phyloP scores from a whole-genome alignment of 495 filamentous ascomycete species.

The Talaromyces wortmannii region DNA sequence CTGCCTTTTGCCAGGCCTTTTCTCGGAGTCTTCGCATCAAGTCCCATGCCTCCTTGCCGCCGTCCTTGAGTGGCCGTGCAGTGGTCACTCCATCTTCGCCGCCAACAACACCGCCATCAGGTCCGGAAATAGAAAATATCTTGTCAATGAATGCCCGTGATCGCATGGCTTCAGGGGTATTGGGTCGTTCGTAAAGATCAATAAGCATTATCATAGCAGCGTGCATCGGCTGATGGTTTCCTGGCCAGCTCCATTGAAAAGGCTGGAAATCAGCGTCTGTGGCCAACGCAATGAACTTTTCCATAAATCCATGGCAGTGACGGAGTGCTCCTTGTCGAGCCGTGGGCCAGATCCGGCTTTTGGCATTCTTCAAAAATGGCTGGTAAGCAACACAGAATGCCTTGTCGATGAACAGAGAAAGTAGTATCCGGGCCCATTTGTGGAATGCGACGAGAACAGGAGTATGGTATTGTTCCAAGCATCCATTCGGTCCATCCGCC shows the following conservation, averaged over 20 bases:
- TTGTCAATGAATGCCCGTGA: conserved; percentile 45
- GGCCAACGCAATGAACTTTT: conserved; percentile 45
- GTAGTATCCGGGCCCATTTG: conserved; percentile 39
- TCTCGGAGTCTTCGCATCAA: conserved; percentile 47
- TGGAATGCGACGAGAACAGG: conserved; percentile 37
- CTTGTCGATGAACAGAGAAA: conserved; percentile 40
- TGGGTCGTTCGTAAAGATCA: conserved; percentile 46
- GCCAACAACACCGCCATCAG: conserved; percentile 43
- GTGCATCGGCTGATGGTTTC: conserved; percentile 50
- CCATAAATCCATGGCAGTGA: conserved; percentile 49
- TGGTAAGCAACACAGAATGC: conserved; percentile 50
- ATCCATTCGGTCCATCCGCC: conserved; percentile 28
- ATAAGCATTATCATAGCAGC: conserved; percentile 53
- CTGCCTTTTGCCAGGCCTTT: conserved; percentile 44
- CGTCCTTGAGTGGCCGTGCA: conserved; percentile 42
- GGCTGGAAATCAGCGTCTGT: conserved; percentile 47
- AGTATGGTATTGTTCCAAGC: conserved; percentile 37
- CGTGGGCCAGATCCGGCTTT: conserved; percentile 45
- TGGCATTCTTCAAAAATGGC: conserved; percentile 49
- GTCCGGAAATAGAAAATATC: conserved; percentile 44
- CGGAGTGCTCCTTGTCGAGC: conserved; percentile 47
- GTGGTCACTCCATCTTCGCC: conserved; percentile 42
- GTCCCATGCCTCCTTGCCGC: conserved; percentile 47
- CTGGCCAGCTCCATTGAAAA: conserved; percentile 54
- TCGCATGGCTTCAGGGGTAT: conserved; percentile 37